Evolutionary conservation across 2,329 filamentous ascomycete genomes (phyloP), one percentile per base, ranked within the genome.

Genomic region (Remersonia thermophila): DNA sequence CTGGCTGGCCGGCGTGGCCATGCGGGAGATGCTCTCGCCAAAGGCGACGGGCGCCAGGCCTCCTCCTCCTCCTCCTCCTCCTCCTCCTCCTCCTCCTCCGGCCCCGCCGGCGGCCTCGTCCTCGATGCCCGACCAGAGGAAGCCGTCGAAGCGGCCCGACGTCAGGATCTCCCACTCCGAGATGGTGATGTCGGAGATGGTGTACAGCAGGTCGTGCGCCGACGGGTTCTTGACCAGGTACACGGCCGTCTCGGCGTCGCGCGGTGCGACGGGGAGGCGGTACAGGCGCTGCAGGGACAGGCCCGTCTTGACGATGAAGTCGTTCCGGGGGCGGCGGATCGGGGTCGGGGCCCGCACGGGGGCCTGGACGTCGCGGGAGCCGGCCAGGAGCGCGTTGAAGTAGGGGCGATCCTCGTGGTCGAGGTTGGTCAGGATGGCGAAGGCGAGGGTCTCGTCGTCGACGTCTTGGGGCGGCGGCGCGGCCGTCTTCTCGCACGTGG

Each of bases 161-260:
- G 81, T 84, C 10, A 96, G 68, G 37, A 96, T 93, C 44, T 95
- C 89, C 89, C 89, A 96, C 58, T 96, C 89, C n/a, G 83, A 82
- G 32, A 78, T 73, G 53, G 81, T 91, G 48, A 96, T 91, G 35
- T 87, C 84, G 26, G 83, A 79, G 33, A 95, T 69, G 0, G 89
- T 94, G 28, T 84, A 78, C 3, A 96, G 73, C 23, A 94, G 76
- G 51, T 91, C 81, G 55, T 96, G 89, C 33, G 91, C 74, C 10
- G 73, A 67, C 0, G 79, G 77, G 55, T 95, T 81, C 55, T 81
- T 85, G 44, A 95, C 71, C 32, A 96, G 73, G 54, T 84, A 95
- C 47, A 91, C 77, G 10, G 83, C 83, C 5, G 79, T 77, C 55
- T 95, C 86, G 13, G 86, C 83, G 51, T 94, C 85, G 32, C 89